These are phyloP conservation scores for Globisporangium nagaii DNA, from an alignment of 352 stramenopile species.

Conservation along the genomic window DNA sequence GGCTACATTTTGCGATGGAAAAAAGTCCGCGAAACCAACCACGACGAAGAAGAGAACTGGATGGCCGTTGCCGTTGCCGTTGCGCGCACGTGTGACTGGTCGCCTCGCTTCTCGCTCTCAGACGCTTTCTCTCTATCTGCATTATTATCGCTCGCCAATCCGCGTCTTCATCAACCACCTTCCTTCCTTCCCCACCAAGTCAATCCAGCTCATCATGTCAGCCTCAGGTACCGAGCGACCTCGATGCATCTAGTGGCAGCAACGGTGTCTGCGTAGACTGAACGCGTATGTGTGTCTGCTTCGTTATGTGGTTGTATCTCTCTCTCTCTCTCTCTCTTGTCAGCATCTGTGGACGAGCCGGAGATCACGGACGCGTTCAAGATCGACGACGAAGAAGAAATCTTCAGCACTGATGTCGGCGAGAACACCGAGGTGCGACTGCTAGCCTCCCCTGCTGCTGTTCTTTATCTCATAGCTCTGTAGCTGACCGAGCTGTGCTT, in stretches of 20 bases:
- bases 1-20: background rate
- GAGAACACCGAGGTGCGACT: conserved; percentile 53
- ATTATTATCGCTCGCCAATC: no score
- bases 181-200: no score
- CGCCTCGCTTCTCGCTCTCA: no score
- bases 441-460: no score
- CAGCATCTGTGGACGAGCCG: conserved; percentile 26
- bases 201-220: background rate
- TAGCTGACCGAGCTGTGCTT: no score
- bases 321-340: background rate
- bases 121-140: background rate
- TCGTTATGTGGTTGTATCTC: no score
- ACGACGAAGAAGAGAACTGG: no score
- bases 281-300: no score
- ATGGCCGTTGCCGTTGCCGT: background rate
- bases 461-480: no score
- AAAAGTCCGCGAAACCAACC: no score
- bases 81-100: background rate
- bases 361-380: conserved; percentile 43
- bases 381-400: conserved; percentile 54
- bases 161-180: no score
- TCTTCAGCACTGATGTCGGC: conserved; percentile 54
- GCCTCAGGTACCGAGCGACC: background rate
- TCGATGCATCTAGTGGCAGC: background rate
- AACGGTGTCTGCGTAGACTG: no score